These are phyloP conservation scores for Mycena olivaceomarginata DNA, from an alignment of 768 basidiomycete species.

Conservation along the genomic window DNA sequence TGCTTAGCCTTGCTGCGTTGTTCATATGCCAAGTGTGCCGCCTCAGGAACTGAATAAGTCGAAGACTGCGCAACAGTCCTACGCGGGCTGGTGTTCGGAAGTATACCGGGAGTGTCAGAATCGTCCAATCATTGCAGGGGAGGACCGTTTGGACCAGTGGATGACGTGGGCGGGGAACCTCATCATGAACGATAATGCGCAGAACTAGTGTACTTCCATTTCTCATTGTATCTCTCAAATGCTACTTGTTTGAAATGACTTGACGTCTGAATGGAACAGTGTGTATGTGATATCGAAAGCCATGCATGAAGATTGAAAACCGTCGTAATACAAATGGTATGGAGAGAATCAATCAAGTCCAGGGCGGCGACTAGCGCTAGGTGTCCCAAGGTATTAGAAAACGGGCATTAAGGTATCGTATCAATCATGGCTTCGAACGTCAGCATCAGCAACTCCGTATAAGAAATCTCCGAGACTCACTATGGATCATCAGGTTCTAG, in stretches of 20 bases:
- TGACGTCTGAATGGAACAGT: too few species aligned
- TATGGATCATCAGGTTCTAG: conserved; percentile 31
- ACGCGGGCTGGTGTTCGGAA: conserved; percentile 30
- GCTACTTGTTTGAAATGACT: not conserved
- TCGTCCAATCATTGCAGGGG: conserved; percentile 7
- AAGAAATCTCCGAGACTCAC: conserved; percentile 31
- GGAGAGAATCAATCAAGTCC: conserved; percentile 24
- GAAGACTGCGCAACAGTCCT: conserved; percentile 9
- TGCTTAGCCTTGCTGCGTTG: not conserved
- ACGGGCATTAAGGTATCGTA: conserved; percentile 36
- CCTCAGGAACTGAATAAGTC: conserved; percentile 23
- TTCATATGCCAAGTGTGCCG: not conserved
- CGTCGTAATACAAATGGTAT: conserved; percentile 34
- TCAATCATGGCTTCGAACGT: conserved; percentile 34
- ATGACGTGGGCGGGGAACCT: conserved; percentile 12
- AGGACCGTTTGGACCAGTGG: conserved; percentile 15
- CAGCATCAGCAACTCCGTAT: conserved; percentile 17
- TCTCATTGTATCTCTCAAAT: not conserved
- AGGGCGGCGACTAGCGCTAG: conserved; percentile 32
- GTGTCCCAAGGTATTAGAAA: conserved; percentile 37
- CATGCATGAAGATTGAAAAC: conserved; percentile 21
- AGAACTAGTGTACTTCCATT: conserved; percentile 5
- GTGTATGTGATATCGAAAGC: not conserved
- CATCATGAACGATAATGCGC: not conserved
- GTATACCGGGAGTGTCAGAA: conserved; percentile 7